Conservation (phyloP, 768 basidiomycete genomes). For the Wakefieldia striispora region DNA sequence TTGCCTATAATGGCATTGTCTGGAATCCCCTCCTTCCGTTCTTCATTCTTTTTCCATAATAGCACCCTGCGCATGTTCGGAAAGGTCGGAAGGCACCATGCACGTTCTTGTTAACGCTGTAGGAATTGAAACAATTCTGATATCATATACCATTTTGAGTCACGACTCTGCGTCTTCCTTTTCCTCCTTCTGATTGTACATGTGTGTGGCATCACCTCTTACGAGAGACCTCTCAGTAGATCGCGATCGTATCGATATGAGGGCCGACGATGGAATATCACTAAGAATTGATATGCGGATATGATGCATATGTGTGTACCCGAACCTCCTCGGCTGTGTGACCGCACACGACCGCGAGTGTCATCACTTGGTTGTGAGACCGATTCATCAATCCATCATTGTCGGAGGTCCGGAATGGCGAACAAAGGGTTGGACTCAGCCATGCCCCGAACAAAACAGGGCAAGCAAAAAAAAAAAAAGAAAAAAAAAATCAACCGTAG, state of each 20-base stretch:
- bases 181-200: neutral
- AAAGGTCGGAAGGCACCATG: neutral
- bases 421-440: too few species aligned
- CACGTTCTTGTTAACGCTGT: slow-evolving; percentile 21
- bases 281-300: too few species aligned
- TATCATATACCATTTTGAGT: slow-evolving; percentile 12
- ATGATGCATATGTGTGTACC: neutral
- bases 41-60: slow-evolving; percentile 8
- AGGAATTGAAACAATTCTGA: slow-evolving; percentile 21
- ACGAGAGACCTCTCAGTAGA: neutral
- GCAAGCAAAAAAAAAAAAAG: too few species aligned
- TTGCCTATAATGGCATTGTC: slow-evolving; percentile 11
- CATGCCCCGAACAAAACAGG: too few species aligned
- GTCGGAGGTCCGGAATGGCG: too few species aligned
- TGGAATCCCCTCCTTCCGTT: slow-evolving; percentile 1
- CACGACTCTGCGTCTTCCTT: neutral
- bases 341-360: too few species aligned
- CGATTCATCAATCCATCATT: too few species aligned
- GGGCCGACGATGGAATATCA: neutral
- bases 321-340: slow-evolving; percentile 10
- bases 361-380: too few species aligned
- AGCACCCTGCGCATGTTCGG: slow-evolving; percentile 5
- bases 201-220: neutral
- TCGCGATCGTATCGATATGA: neutral
- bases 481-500: too few species aligned